Base-by-base conservation (phyloP, 73 alveolate species). In the Paramecium caudatum region DNA sequence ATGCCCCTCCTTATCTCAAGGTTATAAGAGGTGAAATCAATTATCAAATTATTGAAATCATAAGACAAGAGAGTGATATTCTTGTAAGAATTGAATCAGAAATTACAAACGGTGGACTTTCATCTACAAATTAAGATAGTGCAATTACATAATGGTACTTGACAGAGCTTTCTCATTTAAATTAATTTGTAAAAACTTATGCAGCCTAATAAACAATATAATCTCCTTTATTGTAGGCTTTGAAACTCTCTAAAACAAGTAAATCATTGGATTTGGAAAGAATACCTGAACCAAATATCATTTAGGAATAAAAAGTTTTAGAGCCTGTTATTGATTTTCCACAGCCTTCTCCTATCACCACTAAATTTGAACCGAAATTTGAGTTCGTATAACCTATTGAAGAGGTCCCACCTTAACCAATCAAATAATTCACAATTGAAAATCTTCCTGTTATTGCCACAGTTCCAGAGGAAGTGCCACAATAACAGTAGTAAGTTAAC, bases 21-120 rank as follows among this genome's bases (percentile, higher is more conserved):
- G 84, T 86, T 4, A 78, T 86, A 36, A 70, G 93, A 13, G 93
- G 93, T 10, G 87, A 62, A 36, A 86, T 86, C 16, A 74, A 74
- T 45, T 74, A 74, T 45, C 32, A 74, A 12, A 12, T 74, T 1
- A 74, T 25, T 36, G 62, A 36, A 47, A 45, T 74, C n/a, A 27
- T 19, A 2, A 45, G 43, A 74, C n/a, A 16, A 19, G 62, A 74
- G 5, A 74, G 43, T 74, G 55, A 41, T 12, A 41, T 74, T 17
- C 8, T 19, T 1, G 47, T 74, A 16, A 74, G 39, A 17, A 21
- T 74, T 19, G 88, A 74, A n/a, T 16, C 65, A 17, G 88, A 74
- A 41, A 39, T 74, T 5, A 74, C 88, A 39, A 74, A 74, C 43
- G 88, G 88, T 1, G 88, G 88, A n/a, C 15, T 74, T 21, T 74